Evolutionary conservation across 169 alveolate genomes (phyloP).

Genomic region (Perkinsus olseni): DNA sequence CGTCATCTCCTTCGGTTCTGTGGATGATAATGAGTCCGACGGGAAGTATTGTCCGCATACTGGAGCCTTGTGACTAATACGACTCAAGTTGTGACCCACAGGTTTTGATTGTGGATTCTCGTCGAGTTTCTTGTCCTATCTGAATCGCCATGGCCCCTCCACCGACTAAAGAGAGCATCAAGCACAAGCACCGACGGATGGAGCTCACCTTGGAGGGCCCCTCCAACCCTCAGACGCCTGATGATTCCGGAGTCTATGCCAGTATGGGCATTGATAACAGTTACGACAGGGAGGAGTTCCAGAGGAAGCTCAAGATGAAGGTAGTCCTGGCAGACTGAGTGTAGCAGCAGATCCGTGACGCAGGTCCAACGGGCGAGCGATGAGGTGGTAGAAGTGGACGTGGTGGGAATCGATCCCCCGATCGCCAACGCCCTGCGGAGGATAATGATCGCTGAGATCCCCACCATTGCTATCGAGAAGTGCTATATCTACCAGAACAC

Average conservation of each 20-base stretch:
- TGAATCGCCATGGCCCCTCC: not conserved
- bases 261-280: not conserved
- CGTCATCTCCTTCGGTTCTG: too few species aligned
- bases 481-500: constrained; percentile 71
- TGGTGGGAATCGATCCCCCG: constrained; percentile 71
- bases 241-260: not conserved
- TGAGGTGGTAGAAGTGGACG: constrained; percentile 29
- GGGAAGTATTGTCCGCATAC: too few species aligned
- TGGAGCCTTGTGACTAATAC: not conserved
- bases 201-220: not conserved
- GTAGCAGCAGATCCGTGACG: not conserved
- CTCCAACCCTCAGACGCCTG: not conserved
- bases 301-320: not conserved
- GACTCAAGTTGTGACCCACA: not conserved
- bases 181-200: not conserved
- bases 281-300: not conserved
- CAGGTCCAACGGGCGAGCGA: not conserved
- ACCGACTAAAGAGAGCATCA: not conserved
- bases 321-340: not conserved
- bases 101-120: not conserved
- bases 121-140: not conserved
- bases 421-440: constrained; percentile 84
- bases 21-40: too few species aligned
- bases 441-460: constrained; percentile 81
- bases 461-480: constrained; percentile 84